Evolutionary conservation across 768 basidiomycete species (phyloP).

Genomic region (Termitomyces sp.): DNA sequence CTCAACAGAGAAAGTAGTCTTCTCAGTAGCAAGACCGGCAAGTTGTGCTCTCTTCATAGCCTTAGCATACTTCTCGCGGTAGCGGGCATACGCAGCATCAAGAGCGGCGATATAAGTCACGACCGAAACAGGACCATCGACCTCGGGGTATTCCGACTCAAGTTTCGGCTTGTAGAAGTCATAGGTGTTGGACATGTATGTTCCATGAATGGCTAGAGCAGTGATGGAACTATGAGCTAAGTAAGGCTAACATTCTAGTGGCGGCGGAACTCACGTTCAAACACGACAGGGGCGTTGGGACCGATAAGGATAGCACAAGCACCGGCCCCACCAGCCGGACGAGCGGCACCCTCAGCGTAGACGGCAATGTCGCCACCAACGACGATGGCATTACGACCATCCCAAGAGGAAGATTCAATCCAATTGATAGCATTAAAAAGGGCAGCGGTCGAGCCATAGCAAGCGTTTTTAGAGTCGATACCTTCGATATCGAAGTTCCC

Average conservation of each 20-base stretch:
- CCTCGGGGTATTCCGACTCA: constrained; percentile 91
- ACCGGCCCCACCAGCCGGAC: constrained; percentile 96
- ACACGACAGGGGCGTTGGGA: constrained; percentile 89
- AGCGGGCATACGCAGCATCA: constrained; percentile 82
- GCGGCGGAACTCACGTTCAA: constrained; percentile 73
- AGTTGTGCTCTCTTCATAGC: constrained; percentile 44
- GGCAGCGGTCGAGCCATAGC: constrained; percentile 97
- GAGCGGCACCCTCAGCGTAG: constrained; percentile 92
- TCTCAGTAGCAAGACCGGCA: constrained; percentile 32
- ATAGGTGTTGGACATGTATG: constrained; percentile 95
- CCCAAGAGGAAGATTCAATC: constrained; percentile 95
- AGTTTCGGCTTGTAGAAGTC: constrained; percentile 99
- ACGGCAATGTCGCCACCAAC: constrained; percentile 97
- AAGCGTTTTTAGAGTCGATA: constrained; percentile 98
- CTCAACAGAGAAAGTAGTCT: constrained; percentile 63
- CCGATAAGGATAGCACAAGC: constrained; percentile 94
- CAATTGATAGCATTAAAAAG: constrained; percentile 99
- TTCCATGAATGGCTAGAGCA: constrained; percentile 82
- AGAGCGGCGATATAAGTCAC: constrained; percentile 93
- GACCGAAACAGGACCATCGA: constrained; percentile 95
- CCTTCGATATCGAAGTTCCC: constrained; percentile 98
- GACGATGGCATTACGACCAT: constrained; percentile 95
- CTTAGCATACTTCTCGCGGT: constrained; percentile 75
- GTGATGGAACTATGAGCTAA: constrained; percentile 7
- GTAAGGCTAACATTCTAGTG: not conserved